These are phyloP conservation scores for Microdochium nivale DNA, from an alignment of 2,329 filamentous ascomycete genomes.

Conservation along the genomic window DNA sequence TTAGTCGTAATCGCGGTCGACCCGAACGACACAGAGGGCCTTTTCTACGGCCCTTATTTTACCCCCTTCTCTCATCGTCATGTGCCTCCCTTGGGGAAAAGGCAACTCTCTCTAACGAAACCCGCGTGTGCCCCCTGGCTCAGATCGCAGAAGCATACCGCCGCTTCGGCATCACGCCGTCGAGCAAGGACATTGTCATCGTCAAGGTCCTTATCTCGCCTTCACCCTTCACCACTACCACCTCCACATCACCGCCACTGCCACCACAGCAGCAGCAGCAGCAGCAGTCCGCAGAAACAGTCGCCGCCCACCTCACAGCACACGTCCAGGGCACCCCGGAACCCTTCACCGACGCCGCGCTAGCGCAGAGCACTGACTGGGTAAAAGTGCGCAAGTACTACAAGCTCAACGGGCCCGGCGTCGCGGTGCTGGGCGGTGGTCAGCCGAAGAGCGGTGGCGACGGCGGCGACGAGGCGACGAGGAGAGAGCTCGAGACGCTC, in stretches of 20 bases:
- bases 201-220: slow-evolving; percentile 63
- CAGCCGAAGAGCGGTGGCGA: background rate
- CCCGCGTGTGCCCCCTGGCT: no score
- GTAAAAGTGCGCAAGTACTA: slow-evolving; percentile 74
- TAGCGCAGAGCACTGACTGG: slow-evolving; percentile 54
- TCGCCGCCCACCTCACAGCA: slow-evolving; percentile 50
- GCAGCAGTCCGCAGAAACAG: slow-evolving; percentile 31
- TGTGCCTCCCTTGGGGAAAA: background rate
- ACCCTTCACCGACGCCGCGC: slow-evolving; percentile 53
- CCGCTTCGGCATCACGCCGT: slow-evolving; percentile 70
- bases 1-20: no score
- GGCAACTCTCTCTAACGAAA: background rate
- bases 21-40: background rate
- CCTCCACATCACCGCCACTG: slow-evolving; percentile 1
- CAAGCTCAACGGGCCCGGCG: slow-evolving; percentile 54
- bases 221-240: background rate
- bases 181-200: slow-evolving; percentile 64
- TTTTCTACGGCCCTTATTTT: slow-evolving; percentile 1
- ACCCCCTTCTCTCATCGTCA: no score
- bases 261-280: slow-evolving; percentile 27
- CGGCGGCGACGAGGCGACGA: slow-evolving; percentile 23
- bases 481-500: slow-evolving; percentile 55
- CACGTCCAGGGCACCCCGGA: slow-evolving; percentile 53
- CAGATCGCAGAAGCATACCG: slow-evolving; percentile 90
- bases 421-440: background rate